Base-by-base conservation (phyloP, 805 yeast species). In the Spathaspora sp. region DNA sequence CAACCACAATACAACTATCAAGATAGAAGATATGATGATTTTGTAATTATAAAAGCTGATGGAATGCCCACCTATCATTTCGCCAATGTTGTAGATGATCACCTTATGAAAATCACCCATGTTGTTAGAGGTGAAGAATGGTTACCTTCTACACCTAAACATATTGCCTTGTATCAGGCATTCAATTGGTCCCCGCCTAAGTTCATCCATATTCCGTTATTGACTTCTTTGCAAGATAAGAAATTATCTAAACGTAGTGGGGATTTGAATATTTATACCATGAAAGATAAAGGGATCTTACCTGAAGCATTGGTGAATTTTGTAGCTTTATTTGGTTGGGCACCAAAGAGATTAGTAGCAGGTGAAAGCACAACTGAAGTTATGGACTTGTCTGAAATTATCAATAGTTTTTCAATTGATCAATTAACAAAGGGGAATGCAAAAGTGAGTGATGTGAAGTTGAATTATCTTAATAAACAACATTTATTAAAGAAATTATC, bases 111-210 rank as follows among this genome's bases (percentile, higher is more conserved):
- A 45, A 87, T 94, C 44, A 88, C 97, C 0, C 97, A 94, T 67
- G 99, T 94, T 8, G 83, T 94, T 5, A 77, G 99, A 58, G 99
- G 99, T 32, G 99, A 94, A 63, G 99, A 94, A 66, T 94, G 99
- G 99, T 71, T 94, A 10, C 87, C 96, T 1, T 89, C 98, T 0
- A 94, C 99, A 0, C 97, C 97, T 1, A 93, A 92, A 60, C 99
- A 94, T 62, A 77, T 91, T 45, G 93, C 97, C 0, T 66, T 94
- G 48, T 96, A 94, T 64, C 60, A 78, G 16, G 96, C 97, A 0
- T 86, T 93, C 63, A 89, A 88, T 0, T 93, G 97, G 97, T 56
- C 61, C 0, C 82, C 87, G 0, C 99, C 99, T 0, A 61, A 76
- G 17, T 94, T 82, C 64, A 77, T 87, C n/a, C 99, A 94, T 64